phyloP scores from a whole-genome alignment of 1,284 basidiomycete genomes.

The Rhodotorula sp. region DNA sequence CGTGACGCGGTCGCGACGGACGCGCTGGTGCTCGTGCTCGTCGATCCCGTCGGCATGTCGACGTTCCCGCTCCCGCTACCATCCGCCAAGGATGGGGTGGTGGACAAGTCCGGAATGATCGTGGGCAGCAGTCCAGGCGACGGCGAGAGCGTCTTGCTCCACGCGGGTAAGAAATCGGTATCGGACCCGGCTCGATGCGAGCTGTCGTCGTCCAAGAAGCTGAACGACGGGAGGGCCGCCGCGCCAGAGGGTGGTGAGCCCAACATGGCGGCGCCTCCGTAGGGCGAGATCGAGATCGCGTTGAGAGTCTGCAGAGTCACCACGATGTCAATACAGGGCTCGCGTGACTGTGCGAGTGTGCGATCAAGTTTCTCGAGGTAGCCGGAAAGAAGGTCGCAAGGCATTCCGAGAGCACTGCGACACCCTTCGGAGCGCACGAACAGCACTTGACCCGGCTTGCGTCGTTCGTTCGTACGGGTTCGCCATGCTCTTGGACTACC shows the following conservation, averaged over 20 bases:
- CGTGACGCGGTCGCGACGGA: neutral
- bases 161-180: slow-evolving; percentile 20
- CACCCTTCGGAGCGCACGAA: too few species aligned
- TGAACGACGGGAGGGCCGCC: slow-evolving; percentile 10
- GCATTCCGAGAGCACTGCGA: too few species aligned
- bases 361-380: too few species aligned
- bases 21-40: neutral
- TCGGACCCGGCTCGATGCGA: slow-evolving; percentile 2
- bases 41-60: neutral
- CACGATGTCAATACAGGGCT: neutral
- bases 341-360: neutral
- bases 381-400: too few species aligned
- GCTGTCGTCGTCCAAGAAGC: slow-evolving; percentile 2
- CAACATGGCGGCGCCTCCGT: slow-evolving; percentile 9
- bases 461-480: too few species aligned
- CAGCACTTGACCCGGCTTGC: too few species aligned
- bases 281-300: neutral
- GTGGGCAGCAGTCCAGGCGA: slow-evolving; percentile 13
- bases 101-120: neutral
- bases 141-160: slow-evolving; percentile 22
- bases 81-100: neutral
- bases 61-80: neutral
- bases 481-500: too few species aligned
- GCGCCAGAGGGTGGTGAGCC: neutral
- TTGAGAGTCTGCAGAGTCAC: neutral